Conservation (phyloP, 495 filamentous ascomycete species). For the Neurospora sp. region DNA sequence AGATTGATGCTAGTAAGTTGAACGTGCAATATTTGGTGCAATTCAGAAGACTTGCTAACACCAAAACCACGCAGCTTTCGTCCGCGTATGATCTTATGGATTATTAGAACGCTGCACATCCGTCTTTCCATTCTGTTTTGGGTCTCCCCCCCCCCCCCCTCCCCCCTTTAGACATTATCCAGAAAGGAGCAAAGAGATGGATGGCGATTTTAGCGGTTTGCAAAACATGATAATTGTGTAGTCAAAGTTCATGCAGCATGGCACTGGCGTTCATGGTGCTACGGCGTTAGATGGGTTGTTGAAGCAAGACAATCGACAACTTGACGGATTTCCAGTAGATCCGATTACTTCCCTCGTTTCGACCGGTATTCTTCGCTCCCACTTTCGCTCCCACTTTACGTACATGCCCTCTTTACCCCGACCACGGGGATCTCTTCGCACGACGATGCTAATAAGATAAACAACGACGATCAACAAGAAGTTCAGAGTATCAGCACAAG, state of each 20-base stretch:
- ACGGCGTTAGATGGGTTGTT: neutral
- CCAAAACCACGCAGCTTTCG: constrained; percentile 29
- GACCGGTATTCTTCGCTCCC: neutral
- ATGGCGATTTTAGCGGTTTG: neutral
- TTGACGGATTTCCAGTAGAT: neutral
- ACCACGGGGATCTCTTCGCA: neutral
- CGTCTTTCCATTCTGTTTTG: neutral
- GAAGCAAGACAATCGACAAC: neutral
- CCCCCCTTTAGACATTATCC: neutral
- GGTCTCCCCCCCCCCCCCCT: neutral
- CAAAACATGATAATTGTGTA: neutral
- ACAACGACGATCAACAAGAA: neutral
- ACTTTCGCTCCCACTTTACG: neutral
- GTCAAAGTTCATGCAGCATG: constrained; percentile 1
- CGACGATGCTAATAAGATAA: neutral
- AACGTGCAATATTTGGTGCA: neutral
- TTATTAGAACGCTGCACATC: neutral
- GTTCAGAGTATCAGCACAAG: neutral
- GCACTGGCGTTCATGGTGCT: constrained; percentile 1
- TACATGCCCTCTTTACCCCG: neutral
- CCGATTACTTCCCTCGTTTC: neutral
- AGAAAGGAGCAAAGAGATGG: neutral
- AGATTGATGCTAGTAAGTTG: constrained; percentile 95
- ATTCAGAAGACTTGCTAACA: constrained; percentile 18
- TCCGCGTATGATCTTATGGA: constrained; percentile 11